Evolutionary conservation across 495 filamentous ascomycete genomes (phyloP).

Genomic region (Chlorociboria aeruginascens): DNA sequence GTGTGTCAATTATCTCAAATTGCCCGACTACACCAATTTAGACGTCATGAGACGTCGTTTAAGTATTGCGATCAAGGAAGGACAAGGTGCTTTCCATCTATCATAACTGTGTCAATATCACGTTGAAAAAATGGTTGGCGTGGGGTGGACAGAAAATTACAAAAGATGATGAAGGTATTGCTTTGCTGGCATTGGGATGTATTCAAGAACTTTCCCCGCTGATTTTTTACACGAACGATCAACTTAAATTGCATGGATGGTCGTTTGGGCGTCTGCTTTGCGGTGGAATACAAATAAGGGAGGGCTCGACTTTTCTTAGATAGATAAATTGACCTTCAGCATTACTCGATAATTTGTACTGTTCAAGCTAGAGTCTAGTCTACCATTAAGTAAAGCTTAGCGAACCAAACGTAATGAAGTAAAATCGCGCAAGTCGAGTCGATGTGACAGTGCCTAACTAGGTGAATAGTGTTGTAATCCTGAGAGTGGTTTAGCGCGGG

Average conservation of each 20-base stretch:
- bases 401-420: too few relatives aligned
- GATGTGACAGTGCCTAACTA: too few relatives aligned
- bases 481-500: too few relatives aligned
- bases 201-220: neutral
- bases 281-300: conserved; percentile 8
- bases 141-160: neutral
- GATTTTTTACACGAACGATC: conserved; percentile 10
- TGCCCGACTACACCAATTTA: conserved; percentile 85
- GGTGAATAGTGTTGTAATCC: too few relatives aligned
- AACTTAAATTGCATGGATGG: conserved; percentile 22
- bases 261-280: conserved; percentile 20
- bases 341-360: too few relatives aligned
- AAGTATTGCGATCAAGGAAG: conserved; percentile 81
- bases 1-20: conserved; percentile 97
- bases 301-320: conserved; percentile 12
- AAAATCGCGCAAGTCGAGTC: too few relatives aligned
- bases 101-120: conserved; percentile 40
- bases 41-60: conserved; percentile 65
- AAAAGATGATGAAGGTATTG: conserved; percentile 8
- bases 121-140: conserved; percentile 1
- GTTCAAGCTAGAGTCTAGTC: too few relatives aligned
- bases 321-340: conserved; percentile 3
- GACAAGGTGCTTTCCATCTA: conserved; percentile 97
- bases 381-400: too few relatives aligned
- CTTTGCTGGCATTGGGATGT: conserved; percentile 4